Base-by-base conservation (phyloP, 768 basidiomycete genomes). In the Kwoniella europaea region DNA sequence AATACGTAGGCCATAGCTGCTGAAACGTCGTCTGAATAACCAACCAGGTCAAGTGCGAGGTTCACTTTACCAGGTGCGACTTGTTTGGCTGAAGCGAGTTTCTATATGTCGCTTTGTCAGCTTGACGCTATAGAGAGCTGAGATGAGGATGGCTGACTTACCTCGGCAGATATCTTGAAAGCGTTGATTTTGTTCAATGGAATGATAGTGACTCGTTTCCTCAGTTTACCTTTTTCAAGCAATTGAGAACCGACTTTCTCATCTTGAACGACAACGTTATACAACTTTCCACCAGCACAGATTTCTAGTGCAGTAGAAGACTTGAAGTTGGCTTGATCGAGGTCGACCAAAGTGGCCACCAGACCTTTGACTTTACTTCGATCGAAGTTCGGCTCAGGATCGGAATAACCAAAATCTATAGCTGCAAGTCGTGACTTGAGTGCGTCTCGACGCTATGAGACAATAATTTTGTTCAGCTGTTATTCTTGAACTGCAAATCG, bases 1-100 rank as follows among this genome's bases (percentile, higher is more conserved):
- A 98, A 99, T 20, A 98, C 95, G 84, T 90, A 98, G 13, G 90
- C 86, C 88, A 98, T 94, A 18, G 97, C 97, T 41, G 89, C 90
- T 4, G 89, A 87, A 42, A 98, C 91, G 56, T 94, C 92, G 2
- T 89, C 84, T 13, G 89, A 86, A 83, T 92, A 96, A 0, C 90
- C 90, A 52, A 98, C 89, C 6, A 98, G 88, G 16, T 92, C 91
- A n/a, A 98, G 87, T 0, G 97, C 97, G 18, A 91, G 87, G 65
- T 90, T 88, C 1, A 92, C 94, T 82, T 92, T 93, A 64, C 90
- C 91, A 0, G 89, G 89, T 7, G 92, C 91, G 22, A 94, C 81
- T 29, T 87, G 86, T 10, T 90, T 85, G 1, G 93, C 93, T 0
- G 88, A 87, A 56, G 88, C 85, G 1, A 96, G 80, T 92, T 91